Evolutionary conservation across 73 alveolate species (phyloP), one percentile per base, ranked within the genome.

Genomic region (Tetrahymena borealis): DNA sequence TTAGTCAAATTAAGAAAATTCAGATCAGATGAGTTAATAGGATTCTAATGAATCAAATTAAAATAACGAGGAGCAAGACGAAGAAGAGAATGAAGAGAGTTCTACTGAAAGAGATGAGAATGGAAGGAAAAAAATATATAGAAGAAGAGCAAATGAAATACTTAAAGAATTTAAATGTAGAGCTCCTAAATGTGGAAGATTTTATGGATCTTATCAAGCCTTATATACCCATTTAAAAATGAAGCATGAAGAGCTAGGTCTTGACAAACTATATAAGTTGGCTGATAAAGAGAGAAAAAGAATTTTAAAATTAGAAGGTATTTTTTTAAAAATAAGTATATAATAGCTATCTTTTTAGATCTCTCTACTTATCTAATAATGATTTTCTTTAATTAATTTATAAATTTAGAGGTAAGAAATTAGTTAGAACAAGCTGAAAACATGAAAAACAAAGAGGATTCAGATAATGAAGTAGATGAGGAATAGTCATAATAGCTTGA

Each of bases 221-320:
- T 60, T 60, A 60, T 60, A 60, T 35, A 60, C 85, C 28, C 85
- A 60, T n/a, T 60, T 60, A 60, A 60, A 60, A 60, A 60, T 35
- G 28, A 60, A 60, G 13, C 85, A 60, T 60, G 85, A 60, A 60
- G 28, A 60, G n/a, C 28, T 60, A 60, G 35, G 85, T 15, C 28
- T 24, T 32, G 38, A 60, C 10, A 60, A n/a, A 35, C 16, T 60
- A 13, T 60, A 60, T 60, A 35, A 12, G 28, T 60, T 60, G 28
- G 85, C 85, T 60, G 85, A 60, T n/a, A 60, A 60, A n/a, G 85
- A 60, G 28, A 60, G 85, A n/a, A 60, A 60, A 60, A 60, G 85
- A 60, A 18, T 60, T 60, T 60, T 60, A 60, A 60, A 60, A 60
- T 60, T 60, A 35, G 37, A 60, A 60, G 85, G 85, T 60, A 60